Evolutionary conservation across 1,284 basidiomycete genomes (phyloP).

Genomic region (Pterula multifida): DNA sequence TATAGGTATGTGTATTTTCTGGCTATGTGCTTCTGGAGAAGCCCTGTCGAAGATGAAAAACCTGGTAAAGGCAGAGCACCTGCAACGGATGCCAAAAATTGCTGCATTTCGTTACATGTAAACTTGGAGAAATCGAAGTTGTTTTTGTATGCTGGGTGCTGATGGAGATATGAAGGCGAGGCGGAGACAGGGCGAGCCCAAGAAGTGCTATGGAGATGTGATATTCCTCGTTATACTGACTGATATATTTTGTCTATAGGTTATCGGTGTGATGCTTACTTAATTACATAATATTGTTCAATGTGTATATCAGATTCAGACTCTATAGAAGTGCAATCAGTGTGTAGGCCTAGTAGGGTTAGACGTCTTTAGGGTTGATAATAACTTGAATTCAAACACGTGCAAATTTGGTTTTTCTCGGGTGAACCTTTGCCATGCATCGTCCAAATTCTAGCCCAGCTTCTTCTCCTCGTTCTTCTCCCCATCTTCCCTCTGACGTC

Average conservation of each 20-base stretch:
- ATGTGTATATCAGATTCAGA: too few species aligned
- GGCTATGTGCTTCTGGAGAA: background rate
- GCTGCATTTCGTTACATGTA: too few species aligned
- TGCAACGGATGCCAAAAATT: background rate
- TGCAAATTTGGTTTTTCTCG: background rate
- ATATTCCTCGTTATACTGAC: too few species aligned
- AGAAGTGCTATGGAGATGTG: too few species aligned
- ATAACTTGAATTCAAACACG: background rate
- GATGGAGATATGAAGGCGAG: constrained; percentile 2
- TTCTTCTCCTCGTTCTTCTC: background rate
- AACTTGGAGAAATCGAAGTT: background rate
- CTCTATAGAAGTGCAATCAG: too few species aligned
- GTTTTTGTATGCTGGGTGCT: background rate
- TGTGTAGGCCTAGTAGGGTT: too few species aligned
- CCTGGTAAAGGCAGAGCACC: constrained; percentile 1
- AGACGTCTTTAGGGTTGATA: background rate
- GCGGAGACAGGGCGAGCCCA: background rate
- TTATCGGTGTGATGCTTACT: too few species aligned
- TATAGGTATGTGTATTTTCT: background rate
- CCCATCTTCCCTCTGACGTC: background rate
- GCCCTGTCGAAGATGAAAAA: background rate
- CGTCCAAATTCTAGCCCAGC: background rate
- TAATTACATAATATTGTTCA: too few species aligned
- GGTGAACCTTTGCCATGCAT: background rate
- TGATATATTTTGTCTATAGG: too few species aligned